Base-by-base conservation (phyloP, 345 rosid genomes). In the Gossypium anomalum region DNA sequence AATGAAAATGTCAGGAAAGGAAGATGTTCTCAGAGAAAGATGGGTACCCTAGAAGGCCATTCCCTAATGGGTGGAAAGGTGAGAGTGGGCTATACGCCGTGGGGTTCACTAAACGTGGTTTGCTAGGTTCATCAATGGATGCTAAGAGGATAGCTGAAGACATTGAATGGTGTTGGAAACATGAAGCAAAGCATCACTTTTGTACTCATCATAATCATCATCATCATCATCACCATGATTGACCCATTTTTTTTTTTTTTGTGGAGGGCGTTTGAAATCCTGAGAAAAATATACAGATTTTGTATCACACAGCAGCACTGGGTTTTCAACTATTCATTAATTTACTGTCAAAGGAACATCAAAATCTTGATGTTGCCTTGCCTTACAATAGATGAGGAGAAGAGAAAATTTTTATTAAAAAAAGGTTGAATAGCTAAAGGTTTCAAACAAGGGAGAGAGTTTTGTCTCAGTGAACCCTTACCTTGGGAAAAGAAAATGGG, bases 31-130 rank as follows among this genome's bases (percentile, higher is more conserved):
- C 88, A 27, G 82, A 87, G 81, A 81, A 89, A 74, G 93, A 94
- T 75, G 99, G 99, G 34, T 78, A 88, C 41, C 97, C 98, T 16
- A 52, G 81, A 71, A 78, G 79, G 78, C 83, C 92, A 69, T 94
- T 91, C 77, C 98, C 99, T 17, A 81, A 88, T 23, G 98, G 97
- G 65, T 94, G 99, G 98, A 94, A 92, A 94, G 98, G 99, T 2
- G 97, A 90, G 45, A 45, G 83, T 76, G 99, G 98, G 25, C 72
- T 94, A 75, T 94, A 92, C n/a, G 96, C 99, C 2, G 99, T 94
- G 10, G 99, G 99, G 62, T 94, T 94, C 86, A 87, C 94, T 4
- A 88, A 86, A 81, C 93, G 93, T 58, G 99, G 99, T 3, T 74
- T 94, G n/a, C 82, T 89, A 0, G 99, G 99, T 63, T 85, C 89